Conservation (phyloP, 1,139 yeast species). For the Saccharomycopsis hybrid region DNA sequence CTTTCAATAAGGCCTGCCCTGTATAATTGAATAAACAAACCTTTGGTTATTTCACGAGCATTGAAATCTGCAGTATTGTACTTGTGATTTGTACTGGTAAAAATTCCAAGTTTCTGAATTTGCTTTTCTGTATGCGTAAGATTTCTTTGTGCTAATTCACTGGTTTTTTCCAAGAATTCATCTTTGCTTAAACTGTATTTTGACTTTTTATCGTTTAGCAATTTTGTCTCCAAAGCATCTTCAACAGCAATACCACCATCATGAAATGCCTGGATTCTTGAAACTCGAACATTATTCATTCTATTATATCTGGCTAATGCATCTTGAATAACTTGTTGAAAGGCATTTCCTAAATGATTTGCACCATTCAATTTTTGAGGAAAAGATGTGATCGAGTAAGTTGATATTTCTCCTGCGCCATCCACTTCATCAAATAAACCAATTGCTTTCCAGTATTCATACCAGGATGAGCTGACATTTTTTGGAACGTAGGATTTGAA, state of each 20-base stretch:
- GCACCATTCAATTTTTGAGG: conserved; percentile 99
- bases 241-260: conserved; percentile 99
- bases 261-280: conserved; percentile 93
- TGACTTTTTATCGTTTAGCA: conserved; percentile 65
- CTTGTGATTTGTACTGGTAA: conserved; percentile 45
- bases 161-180: conserved; percentile 66
- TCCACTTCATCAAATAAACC: conserved; percentile 78
- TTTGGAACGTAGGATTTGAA: conserved; percentile 89
- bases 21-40: conserved; percentile 66
- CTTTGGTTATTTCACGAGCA: not conserved
- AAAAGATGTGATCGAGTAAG: conserved; percentile 88
- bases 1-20: conserved; percentile 95
- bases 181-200: conserved; percentile 1
- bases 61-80: conserved; percentile 1
- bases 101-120: conserved; percentile 83
- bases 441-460: conserved; percentile 89
- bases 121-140: conserved; percentile 70
- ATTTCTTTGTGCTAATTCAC: conserved; percentile 98
- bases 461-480: conserved; percentile 94
- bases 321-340: conserved; percentile 92
- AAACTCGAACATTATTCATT: conserved; percentile 86
- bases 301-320: conserved; percentile 86
- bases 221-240: conserved; percentile 96
- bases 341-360: conserved; percentile 95
- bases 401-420: conserved; percentile 68